Base-by-base conservation (phyloP, 257 asterid species). In the Apocynum venetum region DNA sequence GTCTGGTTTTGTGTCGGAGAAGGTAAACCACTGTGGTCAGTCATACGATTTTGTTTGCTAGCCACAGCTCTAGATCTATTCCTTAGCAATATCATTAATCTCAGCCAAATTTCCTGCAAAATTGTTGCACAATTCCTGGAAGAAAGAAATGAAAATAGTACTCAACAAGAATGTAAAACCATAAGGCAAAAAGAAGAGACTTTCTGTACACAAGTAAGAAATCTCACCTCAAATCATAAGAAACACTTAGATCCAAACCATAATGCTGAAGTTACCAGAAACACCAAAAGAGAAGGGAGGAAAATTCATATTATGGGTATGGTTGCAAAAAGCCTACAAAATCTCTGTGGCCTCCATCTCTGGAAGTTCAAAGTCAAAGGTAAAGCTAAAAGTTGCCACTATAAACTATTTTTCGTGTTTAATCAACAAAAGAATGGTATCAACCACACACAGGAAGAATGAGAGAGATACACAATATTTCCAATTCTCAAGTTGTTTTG, bases 1-100 rank as follows among this genome's bases (percentile, higher is more conserved):
- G 82, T 70, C 48, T 91, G 87, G 48, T 82, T 85, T 82, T 69
- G 84, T n/a, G 83, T 75, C 41, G 88, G 85, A 61, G 93, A 87
- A 61, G 86, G 17, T 25, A 79, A 56, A 10, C 85, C 69, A 47
- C 55, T 44, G 68, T 83, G 86, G 80, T 91, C 96, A 69, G 93
- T 80, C 96, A 91, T 89, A 20, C 83, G 75, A 46, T 89, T 84
- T 85, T 89, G 91, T 76, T 91, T 91, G 85, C 81, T 81, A 73
- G 82, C 86, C 76, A 89, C 86, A 78, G 89, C 87, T 84, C 94
- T 92, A 74, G 97, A 92, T 89, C 92, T 92, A 63, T 87, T 94
- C 81, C 93, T 89, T 88, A 86, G 82, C 93, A 91, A 86, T 74
- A 79, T 31, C 59, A 71, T 71, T 55, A 51, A 56, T 66, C 40